Percentiles rank a stretch among this genome's conserved stretches.
Conservation (phyloP, 345 rosid genomes). For the Citrus glauca region DNA sequence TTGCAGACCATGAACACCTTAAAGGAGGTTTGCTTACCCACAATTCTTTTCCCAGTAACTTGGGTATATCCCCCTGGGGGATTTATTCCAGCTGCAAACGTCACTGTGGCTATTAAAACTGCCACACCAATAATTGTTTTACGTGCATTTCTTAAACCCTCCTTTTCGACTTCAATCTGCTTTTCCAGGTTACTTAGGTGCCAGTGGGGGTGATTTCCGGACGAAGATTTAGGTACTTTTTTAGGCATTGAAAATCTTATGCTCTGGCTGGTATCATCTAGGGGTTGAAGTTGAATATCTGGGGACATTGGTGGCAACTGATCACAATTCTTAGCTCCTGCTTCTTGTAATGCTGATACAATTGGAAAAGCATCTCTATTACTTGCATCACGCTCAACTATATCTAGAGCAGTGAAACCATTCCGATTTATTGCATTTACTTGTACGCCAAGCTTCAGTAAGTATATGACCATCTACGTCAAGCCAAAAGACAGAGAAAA, state of each 20-base stretch:
- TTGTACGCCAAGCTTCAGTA: constrained; percentile 30
- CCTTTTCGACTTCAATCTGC: constrained; percentile 35
- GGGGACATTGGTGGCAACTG: constrained; percentile 35
- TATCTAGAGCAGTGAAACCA: constrained; percentile 41
- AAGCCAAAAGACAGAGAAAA: not conserved
- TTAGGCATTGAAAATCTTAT: not conserved
- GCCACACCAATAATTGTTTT: constrained; percentile 57
- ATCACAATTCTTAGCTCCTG: constrained; percentile 38
- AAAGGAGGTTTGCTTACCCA: constrained; percentile 34
- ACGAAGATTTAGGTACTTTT: not conserved
- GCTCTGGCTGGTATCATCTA: not conserved
- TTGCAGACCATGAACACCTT: constrained; percentile 60
- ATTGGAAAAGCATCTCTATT: constrained; percentile 32
- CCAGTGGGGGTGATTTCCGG: constrained; percentile 9
- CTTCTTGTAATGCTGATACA: constrained; percentile 34
- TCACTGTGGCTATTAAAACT: constrained; percentile 55
- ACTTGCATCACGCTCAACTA: constrained; percentile 34
- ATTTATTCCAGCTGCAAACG: constrained; percentile 64
- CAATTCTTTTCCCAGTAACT: constrained; percentile 23
- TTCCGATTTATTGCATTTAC: constrained; percentile 39
- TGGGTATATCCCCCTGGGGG: constrained; percentile 62
- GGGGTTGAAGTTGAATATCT: constrained; percentile 12
- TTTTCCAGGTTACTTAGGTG: constrained; percentile 25
- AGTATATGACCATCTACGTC: constrained; percentile 33
- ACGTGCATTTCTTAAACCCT: constrained; percentile 60